Base-by-base conservation (phyloP, 164 flowering plant genomes). In the Santalum album region DNA sequence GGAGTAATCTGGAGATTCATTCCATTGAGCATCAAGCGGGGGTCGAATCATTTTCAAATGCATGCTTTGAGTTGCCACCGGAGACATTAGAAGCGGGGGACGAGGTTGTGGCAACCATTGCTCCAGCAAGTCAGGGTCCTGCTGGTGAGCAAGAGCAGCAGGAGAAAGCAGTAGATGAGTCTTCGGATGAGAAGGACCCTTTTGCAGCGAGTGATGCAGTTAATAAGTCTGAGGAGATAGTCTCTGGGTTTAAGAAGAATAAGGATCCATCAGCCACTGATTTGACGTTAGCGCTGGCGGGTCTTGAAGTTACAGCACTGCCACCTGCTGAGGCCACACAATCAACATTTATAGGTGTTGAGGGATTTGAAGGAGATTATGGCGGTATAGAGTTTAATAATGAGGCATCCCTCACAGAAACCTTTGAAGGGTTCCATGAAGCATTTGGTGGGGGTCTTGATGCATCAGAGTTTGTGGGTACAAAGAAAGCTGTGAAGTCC, bases 361-460 rank as follows among this genome's bases (percentile, higher is more conserved):
- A 89, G 56, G 99, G 99, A 0, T 92, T 92, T 64, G 99, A 92
- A 73, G 99, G 99, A 39, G 72, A 89, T 7, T 92, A 92, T 67
- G 99, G 98, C 62, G 99, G 99, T 17, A 75, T 92, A 46, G 97
- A 85, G 68, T 92, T 85, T 51, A 59, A 82, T 32, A 79, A 73
- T 14, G 96, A 88, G 59, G 77, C 94, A 0, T 65, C 90, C 2
- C 51, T 92, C 49, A 72, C 70, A 0, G 97, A 92, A 58, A 78
- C 90, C 26, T 92, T 92, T 72, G 97, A 92, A 74, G 96, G 96
- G 26, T 74, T 92, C 55, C 74, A 73, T 67, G 81, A 79, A 47
- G 87, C 99, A 38, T 92, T 87, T 80, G 99, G 99, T 61, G 97
- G 97, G 18, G 97, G 99, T 36, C 69, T 92, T 75, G 99, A 92